These are phyloP conservation scores for Aspergillus puulaauensis DNA, from an alignment of 2,329 filamentous ascomycete species.

Conservation along the genomic window DNA sequence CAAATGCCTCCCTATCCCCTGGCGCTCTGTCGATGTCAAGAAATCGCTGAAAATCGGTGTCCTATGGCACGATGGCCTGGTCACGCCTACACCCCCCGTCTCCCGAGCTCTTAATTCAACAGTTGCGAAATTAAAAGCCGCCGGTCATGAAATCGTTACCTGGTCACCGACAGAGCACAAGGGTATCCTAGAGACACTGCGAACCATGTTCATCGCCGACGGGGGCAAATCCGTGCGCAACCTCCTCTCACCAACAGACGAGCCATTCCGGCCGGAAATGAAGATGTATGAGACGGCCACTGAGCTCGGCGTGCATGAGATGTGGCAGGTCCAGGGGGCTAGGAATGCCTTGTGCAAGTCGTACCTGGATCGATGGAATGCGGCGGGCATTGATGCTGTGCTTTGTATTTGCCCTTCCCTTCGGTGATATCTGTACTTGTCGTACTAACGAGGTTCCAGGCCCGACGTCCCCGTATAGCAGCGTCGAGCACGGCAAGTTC, in stretches of 20 bases:
- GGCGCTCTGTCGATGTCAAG: slow-evolving; percentile 34
- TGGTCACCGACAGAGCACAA: slow-evolving; percentile 27
- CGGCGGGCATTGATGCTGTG: slow-evolving; percentile 16
- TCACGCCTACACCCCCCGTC: slow-evolving; percentile 64
- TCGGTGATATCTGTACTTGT: slow-evolving; percentile 3
- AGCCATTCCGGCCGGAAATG: slow-evolving; percentile 52
- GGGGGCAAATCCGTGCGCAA: slow-evolving; percentile 47
- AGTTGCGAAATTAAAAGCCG: slow-evolving; percentile 56
- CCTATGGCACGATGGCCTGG: slow-evolving; percentile 61
- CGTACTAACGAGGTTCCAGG: slow-evolving; percentile 7
- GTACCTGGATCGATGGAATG: slow-evolving; percentile 19
- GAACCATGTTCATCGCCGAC: slow-evolving; percentile 47
- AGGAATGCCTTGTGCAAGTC: slow-evolving; percentile 44
- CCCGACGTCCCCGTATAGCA: slow-evolving; percentile 20
- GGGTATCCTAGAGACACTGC: not conserved
- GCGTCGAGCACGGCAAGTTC: slow-evolving; percentile 19
- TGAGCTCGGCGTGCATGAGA: slow-evolving; percentile 45
- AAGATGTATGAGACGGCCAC: slow-evolving; percentile 41
- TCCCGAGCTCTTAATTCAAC: slow-evolving; percentile 54
- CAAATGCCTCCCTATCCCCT: slow-evolving; percentile 59
- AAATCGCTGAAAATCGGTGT: slow-evolving; percentile 55
- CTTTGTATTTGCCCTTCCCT: slow-evolving; percentile 11
- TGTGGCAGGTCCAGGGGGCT: slow-evolving; percentile 52
- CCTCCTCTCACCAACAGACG: slow-evolving; percentile 22
- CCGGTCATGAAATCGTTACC: slow-evolving; percentile 45